These are phyloP conservation scores for Hyphopichia wangnamkhiaoensis DNA, from an alignment of 1,139 yeast species.

Conservation along the genomic window DNA sequence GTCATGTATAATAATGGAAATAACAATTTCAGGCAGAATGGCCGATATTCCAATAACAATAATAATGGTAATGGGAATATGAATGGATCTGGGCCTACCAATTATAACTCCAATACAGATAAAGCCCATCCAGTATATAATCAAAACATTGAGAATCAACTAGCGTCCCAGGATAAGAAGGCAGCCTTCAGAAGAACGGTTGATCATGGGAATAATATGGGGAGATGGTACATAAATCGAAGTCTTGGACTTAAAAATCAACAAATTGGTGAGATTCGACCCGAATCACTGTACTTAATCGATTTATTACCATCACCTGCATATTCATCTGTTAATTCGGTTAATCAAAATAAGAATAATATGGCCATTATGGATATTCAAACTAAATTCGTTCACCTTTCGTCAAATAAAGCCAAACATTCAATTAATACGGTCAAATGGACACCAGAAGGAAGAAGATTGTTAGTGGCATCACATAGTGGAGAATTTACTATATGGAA, in stretches of 20 bases:
- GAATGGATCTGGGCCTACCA: neutral
- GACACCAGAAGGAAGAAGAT: constrained; percentile 95
- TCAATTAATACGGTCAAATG: constrained; percentile 88
- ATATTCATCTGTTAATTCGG: constrained; percentile 38
- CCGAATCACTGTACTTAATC: constrained; percentile 74
- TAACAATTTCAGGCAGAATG: neutral
- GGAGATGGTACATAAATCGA: constrained; percentile 66
- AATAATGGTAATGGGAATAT: constrained; percentile 4
- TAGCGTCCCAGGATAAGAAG: constrained; percentile 48
- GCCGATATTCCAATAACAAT: constrained; percentile 6
- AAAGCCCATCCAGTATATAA: constrained; percentile 12
- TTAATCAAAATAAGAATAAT: constrained; percentile 31
- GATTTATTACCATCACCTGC: constrained; percentile 74
- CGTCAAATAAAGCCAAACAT: constrained; percentile 89
- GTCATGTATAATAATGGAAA: neutral
- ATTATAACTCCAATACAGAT: neutral
- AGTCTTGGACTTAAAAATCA: constrained; percentile 52
- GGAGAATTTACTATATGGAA: constrained; percentile 98
- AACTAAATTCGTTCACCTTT: constrained; percentile 84
- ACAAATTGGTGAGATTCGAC: constrained; percentile 63
- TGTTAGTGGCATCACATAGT: constrained; percentile 85
- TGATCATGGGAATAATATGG: constrained; percentile 85
- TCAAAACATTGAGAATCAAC: constrained; percentile 45
- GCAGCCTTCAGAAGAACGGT: constrained; percentile 77
- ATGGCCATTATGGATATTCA: constrained; percentile 61